phyloP scores from a whole-genome alignment of 306 rosid species.

The Gillenia trifoliata region DNA sequence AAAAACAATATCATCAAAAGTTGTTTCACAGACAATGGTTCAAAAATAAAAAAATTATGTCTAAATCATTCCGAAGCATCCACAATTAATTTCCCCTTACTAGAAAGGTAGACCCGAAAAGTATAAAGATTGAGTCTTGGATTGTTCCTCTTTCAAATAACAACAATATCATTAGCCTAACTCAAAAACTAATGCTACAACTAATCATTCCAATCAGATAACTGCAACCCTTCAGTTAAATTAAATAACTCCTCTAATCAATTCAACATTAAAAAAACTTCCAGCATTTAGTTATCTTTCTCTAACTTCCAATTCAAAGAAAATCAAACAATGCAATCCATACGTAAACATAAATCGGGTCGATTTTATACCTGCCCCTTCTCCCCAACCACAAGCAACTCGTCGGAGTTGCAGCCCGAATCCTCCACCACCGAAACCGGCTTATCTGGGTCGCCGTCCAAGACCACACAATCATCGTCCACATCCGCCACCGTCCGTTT shows the following conservation, averaged over 20 bases:
- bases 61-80: neutral
- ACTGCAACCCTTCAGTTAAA: neutral
- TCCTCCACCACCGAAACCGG: conserved; percentile 30
- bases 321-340: neutral
- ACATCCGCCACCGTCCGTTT: conserved; percentile 16
- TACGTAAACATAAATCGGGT: neutral
- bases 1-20: neutral
- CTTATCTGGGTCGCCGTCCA: conserved; percentile 70
- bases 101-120: neutral
- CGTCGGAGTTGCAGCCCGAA: conserved; percentile 42
- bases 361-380: conserved; percentile 64
- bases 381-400: conserved; percentile 63
- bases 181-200: neutral
- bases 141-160: neutral
- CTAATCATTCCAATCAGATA: neutral
- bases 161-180: neutral
- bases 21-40: neutral
- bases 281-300: neutral
- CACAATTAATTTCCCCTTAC: neutral
- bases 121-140: neutral
- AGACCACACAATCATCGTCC: conserved; percentile 64
- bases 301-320: neutral
- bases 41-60: neutral
- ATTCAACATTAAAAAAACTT: neutral
- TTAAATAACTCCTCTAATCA: neutral